Conservation (phyloP, 1,284 basidiomycete species). For the Macrocystidia cucumis region DNA sequence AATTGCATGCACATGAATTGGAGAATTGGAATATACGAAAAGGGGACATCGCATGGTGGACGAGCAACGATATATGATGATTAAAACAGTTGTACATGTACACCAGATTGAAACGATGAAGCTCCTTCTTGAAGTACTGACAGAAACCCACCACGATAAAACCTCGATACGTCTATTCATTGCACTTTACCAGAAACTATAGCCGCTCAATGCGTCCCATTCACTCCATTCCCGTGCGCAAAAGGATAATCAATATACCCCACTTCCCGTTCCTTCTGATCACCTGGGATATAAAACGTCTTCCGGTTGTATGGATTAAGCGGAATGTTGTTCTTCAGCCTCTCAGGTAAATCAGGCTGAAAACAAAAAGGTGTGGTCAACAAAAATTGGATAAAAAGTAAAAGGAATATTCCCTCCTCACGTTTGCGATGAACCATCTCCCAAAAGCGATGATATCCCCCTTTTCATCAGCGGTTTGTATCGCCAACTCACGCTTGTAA, state of each 20-base stretch:
- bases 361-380: conserved; percentile 3
- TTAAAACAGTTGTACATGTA: too few relatives aligned
- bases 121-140: too few relatives aligned
- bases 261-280: conserved; percentile 13
- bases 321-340: conserved; percentile 27
- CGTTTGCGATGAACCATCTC: conserved; percentile 39
- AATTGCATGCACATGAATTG: too few relatives aligned
- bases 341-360: conserved; percentile 46
- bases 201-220: neutral
- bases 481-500: conserved; percentile 11
- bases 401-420: conserved; percentile 21
- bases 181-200: neutral
- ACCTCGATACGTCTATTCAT: neutral
- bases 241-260: conserved; percentile 42
- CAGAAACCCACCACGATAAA: too few relatives aligned
- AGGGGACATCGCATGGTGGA: too few relatives aligned
- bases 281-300: conserved; percentile 25
- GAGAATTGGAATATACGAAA: too few relatives aligned
- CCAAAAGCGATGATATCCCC: conserved; percentile 38
- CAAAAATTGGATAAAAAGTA: conserved; percentile 2
- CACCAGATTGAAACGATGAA: too few relatives aligned
- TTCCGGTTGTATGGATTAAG: conserved; percentile 21
- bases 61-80: too few relatives aligned
- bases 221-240: conserved; percentile 6
- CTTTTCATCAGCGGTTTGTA: conserved; percentile 12